Evolutionary conservation across 768 basidiomycete genomes (phyloP).

Genomic region (Macrolepiota dolichaula): DNA sequence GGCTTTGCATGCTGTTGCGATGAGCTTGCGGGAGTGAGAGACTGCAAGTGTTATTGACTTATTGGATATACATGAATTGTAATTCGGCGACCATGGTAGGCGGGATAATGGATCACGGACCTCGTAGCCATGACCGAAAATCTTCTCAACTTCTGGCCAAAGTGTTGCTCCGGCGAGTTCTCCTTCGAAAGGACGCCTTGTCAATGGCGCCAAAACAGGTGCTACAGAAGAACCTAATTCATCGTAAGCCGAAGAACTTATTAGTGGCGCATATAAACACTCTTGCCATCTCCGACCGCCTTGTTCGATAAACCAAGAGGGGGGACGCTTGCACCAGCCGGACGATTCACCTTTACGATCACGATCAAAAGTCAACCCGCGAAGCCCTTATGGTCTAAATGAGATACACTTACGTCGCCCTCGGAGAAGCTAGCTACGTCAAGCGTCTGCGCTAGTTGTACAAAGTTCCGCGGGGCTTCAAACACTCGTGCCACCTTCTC

Average conservation of each 20-base stretch:
- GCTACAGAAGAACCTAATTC: conserved; percentile 17
- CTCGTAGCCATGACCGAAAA: conserved; percentile 98
- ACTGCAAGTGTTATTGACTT: conserved; percentile 80
- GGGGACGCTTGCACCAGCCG: conserved; percentile 84
- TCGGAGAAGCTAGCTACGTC: conserved; percentile 44
- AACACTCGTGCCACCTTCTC: conserved; percentile 96
- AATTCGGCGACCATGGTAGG: background rate
- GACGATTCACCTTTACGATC: conserved; percentile 49
- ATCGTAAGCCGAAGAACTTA: background rate
- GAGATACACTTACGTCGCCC: conserved; percentile 40
- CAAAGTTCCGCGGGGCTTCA: conserved; percentile 82
- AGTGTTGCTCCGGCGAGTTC: conserved; percentile 84
- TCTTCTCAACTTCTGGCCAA: conserved; percentile 96
- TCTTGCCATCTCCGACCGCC: conserved; percentile 68
- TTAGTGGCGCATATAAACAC: background rate
- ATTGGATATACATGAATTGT: background rate
- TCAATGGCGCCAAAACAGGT: conserved; percentile 20
- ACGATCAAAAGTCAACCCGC: background rate
- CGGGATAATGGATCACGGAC: conserved; percentile 32
- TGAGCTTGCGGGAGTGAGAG: conserved; percentile 62
- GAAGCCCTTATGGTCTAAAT: background rate
- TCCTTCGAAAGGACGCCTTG: conserved; percentile 79
- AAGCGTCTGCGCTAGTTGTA: conserved; percentile 54
- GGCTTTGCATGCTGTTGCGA: conserved; percentile 92
- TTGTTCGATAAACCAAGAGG: conserved; percentile 95